Conservation (phyloP, 1,284 basidiomycete genomes). For the Tilletia walkeri region DNA sequence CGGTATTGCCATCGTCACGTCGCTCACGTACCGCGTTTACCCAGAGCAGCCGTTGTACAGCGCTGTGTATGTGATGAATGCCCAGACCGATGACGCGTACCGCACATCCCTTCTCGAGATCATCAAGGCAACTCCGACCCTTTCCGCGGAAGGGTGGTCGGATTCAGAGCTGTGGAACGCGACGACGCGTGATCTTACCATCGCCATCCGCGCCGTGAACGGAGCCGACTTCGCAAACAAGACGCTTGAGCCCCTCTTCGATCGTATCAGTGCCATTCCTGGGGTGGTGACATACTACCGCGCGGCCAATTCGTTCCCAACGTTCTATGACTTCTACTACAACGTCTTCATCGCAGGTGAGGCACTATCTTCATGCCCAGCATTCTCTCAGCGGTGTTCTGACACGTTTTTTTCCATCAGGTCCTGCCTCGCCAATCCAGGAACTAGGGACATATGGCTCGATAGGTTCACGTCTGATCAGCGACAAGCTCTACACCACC, state of each 20-base stretch:
- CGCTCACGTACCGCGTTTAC: conserved; percentile 16
- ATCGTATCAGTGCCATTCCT: conserved; percentile 11
- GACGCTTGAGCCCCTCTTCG: conserved; percentile 6
- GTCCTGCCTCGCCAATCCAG: background rate
- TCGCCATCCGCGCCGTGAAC: conserved; percentile 16
- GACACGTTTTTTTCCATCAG: background rate
- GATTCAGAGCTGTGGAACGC: conserved; percentile 16
- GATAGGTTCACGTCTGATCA: conserved; percentile 8
- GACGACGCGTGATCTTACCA: conserved; percentile 11
- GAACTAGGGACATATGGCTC: conserved; percentile 9
- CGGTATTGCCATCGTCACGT: conserved; percentile 14
- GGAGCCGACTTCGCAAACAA: conserved; percentile 14
- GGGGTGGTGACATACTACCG: conserved; percentile 12
- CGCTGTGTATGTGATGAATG: conserved; percentile 14
- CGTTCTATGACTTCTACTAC: conserved; percentile 17
- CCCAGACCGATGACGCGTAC: conserved; percentile 4
- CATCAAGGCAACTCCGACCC: conserved; percentile 9
- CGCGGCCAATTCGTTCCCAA: conserved; percentile 5
- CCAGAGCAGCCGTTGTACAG: conserved; percentile 3
- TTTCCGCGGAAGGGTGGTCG: background rate
- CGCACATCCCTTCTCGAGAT: conserved; percentile 12
- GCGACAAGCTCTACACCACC: conserved; percentile 14
- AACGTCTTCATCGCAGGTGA: conserved; percentile 9
- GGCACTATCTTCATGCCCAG: background rate
- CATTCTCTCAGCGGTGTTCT: background rate